Evolutionary conservation across 495 filamentous ascomycete species (phyloP).

Genomic region (Thermochaetoides thermophila): DNA sequence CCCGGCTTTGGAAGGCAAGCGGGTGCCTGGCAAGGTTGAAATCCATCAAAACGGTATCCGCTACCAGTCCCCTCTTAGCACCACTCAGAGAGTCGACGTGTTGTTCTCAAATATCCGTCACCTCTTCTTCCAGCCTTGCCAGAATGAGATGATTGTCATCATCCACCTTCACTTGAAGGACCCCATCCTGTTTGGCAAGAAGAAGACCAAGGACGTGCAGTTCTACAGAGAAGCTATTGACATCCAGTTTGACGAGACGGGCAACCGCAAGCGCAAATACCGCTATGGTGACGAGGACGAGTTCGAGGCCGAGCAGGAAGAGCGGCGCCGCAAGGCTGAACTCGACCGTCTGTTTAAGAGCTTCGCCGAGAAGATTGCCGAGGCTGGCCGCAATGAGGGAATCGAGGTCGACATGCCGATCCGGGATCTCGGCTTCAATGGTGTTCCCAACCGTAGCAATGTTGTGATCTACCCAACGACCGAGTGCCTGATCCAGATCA

Average conservation of each 20-base stretch:
- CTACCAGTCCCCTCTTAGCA: conserved; percentile 76
- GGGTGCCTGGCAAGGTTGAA: conserved; percentile 85
- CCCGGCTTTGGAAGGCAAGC: conserved; percentile 87
- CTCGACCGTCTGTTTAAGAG: conserved; percentile 91
- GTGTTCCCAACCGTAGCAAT: conserved; percentile 88
- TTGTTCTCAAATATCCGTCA: conserved; percentile 98
- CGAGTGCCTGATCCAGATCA: conserved; percentile 94
- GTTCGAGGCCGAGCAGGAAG: conserved; percentile 96
- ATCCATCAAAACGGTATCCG: conserved; percentile 98
- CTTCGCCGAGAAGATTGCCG: conserved; percentile 94
- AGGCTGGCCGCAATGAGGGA: conserved; percentile 69
- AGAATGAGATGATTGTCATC: conserved; percentile 90
- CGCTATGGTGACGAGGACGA: conserved; percentile 99
- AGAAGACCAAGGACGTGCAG: conserved; percentile 93
- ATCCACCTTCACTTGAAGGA: conserved; percentile 97
- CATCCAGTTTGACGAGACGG: conserved; percentile 97
- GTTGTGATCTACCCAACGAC: conserved; percentile 92
- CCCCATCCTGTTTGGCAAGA: conserved; percentile 91
- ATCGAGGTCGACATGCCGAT: conserved; percentile 92
- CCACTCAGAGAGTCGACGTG: conserved; percentile 73
- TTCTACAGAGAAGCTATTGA: conserved; percentile 98
- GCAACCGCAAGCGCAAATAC: conserved; percentile 92
- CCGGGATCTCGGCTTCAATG: conserved; percentile 89
- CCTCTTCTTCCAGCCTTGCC: conserved; percentile 95
- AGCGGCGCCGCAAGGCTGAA: conserved; percentile 74